phyloP scores from a whole-genome alignment of 2,329 filamentous ascomycete genomes.

The Colletotrichum orbiculare region DNA sequence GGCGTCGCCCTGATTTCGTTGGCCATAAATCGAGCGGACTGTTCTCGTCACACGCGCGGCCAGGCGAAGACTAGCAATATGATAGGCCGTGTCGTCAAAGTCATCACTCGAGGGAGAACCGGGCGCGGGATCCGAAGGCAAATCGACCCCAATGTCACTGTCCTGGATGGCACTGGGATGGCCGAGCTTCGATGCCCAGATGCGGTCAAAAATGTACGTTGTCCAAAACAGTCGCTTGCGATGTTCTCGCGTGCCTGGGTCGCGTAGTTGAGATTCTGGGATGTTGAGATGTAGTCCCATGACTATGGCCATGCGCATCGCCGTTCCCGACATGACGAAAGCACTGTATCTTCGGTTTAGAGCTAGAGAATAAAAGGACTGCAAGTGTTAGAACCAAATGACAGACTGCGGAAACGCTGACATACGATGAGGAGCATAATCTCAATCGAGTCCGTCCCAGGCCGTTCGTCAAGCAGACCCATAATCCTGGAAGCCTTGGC shows the following conservation, averaged over 20 bases:
- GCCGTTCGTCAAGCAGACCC: conserved; percentile 53
- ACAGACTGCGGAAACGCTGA: background rate
- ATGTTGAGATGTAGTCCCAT: conserved; percentile 40
- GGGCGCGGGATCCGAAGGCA: conserved; percentile 46
- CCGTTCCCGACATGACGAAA: conserved; percentile 55
- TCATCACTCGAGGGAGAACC: conserved; percentile 36
- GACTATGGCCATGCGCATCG: conserved; percentile 53
- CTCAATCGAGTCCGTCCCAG: conserved; percentile 56
- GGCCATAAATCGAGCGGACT: conserved; percentile 45
- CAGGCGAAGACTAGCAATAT: conserved; percentile 50
- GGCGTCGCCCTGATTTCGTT: conserved; percentile 42
- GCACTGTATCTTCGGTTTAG: conserved; percentile 58
- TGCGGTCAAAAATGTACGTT: conserved; percentile 55
- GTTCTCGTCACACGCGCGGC: conserved; percentile 46
- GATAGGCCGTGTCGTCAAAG: conserved; percentile 45
- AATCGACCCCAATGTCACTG: conserved; percentile 57
- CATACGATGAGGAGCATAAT: conserved; percentile 55
- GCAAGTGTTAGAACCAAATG: conserved; percentile 8
- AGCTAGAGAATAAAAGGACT: conserved; percentile 57
- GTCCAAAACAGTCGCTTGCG: conserved; percentile 56
- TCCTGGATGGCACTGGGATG: conserved; percentile 60
- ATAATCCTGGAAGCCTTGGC: conserved; percentile 52
- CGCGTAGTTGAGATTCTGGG: conserved; percentile 49
- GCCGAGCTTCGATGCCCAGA: conserved; percentile 60
- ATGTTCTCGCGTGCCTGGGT: conserved; percentile 50